Evolutionary conservation across 805 yeast genomes (phyloP), one percentile per base, ranked within the genome.

Genomic region (Hanseniaspora lachancei): DNA sequence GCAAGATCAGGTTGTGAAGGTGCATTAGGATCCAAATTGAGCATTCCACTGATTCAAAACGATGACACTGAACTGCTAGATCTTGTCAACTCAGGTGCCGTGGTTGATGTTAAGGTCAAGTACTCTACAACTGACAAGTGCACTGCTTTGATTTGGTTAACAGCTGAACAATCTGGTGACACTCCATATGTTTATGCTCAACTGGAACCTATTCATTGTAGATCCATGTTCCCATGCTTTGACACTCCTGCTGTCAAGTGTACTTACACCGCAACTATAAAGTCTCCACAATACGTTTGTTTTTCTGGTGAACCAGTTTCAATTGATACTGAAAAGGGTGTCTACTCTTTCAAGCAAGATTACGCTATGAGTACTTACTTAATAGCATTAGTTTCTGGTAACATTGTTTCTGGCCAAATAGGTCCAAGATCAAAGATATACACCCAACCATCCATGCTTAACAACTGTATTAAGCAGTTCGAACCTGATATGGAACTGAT

Each of bases 381-480:
- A 56, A 81, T 86, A 55, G 89, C 95, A 3, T 77, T 89, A 62
- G 95, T 95, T 0, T 78, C 89, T 12, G 96, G 96, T 57, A 86
- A 86, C 64, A 73, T 89, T 48, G 74, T 72, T 8, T 74, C 77
- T 50, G 82, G 82, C 2, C 66, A 76, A 20, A 82, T 86, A 60
- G 96, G 96, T 2, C 96, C 96, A 57, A 79, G 96, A 64, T 87
- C 96, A 1, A 77, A 77, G 29, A 89, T 89, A 18, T 88, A 78
- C 71, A 77, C 86, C 34, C 96, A 88, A 69, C 93, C 93, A 12
- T 71, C 75, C 32, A 74, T 79, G 56, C 73, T 89, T 48, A 72
- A 77, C 38, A 79, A 78, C 47, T 84, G 95, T 61, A 79, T 84
- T 65, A 76, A 83, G 69, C 96, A 89, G 70, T 89, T 89, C 61